phyloP scores from a whole-genome alignment of 2,329 filamentous ascomycete species.

The Albophoma yamanashiensis region DNA sequence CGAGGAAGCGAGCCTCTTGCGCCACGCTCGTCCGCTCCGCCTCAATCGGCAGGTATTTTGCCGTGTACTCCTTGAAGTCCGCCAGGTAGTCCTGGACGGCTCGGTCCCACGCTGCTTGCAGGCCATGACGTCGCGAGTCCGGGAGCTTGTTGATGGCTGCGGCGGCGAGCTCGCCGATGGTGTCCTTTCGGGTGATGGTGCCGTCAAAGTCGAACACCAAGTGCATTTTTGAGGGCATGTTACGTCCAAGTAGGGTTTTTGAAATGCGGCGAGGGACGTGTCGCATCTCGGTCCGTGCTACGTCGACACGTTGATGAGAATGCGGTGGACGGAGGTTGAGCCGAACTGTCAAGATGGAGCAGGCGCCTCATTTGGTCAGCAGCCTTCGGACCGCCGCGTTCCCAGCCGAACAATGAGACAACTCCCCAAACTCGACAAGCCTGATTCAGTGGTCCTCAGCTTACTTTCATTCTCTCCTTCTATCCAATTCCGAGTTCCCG shows the following conservation, averaged over 20 bases:
- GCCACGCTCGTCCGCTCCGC: conserved; percentile 20
- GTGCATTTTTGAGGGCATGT: conserved; percentile 19
- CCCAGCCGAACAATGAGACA: neutral
- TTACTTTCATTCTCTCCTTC: neutral
- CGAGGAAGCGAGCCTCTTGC: conserved; percentile 32
- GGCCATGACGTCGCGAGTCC: conserved; percentile 8
- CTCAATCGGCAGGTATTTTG: conserved; percentile 20
- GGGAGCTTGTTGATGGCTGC: conserved; percentile 22
- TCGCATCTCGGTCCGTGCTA: neutral
- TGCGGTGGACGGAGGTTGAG: neutral
- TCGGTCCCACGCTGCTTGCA: conserved; percentile 29
- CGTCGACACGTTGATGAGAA: neutral
- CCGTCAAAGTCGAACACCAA: conserved; percentile 50
- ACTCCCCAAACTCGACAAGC: neutral
- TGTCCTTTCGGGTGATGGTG: conserved; percentile 45
- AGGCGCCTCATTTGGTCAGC: neutral
- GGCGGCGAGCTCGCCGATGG: conserved; percentile 35
- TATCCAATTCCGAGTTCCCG: neutral
- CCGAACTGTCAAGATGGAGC: neutral
- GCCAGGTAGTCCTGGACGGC: conserved; percentile 34
- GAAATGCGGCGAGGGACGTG: neutral
- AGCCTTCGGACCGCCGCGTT: neutral
- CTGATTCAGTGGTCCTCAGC: neutral
- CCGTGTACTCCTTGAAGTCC: conserved; percentile 27
- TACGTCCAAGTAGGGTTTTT: neutral